These are phyloP conservation scores for Ogataea nakhonphanomensis DNA, from an alignment of 805 yeast genomes.

Conservation along the genomic window DNA sequence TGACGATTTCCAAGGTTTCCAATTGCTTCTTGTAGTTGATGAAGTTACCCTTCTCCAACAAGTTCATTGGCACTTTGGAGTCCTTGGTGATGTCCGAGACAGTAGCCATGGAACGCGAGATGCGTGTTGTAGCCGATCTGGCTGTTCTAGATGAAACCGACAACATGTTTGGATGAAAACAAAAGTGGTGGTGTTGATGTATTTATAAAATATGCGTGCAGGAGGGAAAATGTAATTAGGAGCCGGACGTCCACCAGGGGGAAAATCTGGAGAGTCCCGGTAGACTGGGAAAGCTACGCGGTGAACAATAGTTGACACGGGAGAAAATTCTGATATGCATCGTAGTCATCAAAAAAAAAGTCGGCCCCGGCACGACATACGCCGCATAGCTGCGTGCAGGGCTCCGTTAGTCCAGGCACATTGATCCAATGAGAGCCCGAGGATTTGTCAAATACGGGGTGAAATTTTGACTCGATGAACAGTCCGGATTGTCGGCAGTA, in stretches of 20 bases:
- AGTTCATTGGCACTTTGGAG: slow-evolving; percentile 47
- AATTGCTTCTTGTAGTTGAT: slow-evolving; percentile 88
- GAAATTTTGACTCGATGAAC: not conserved
- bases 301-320: slow-evolving; percentile 3
- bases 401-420: slow-evolving; percentile 11
- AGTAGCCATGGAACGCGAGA: slow-evolving; percentile 49
- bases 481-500: too few relatives aligned
- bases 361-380: slow-evolving; percentile 13
- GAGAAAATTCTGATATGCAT: slow-evolving; percentile 3
- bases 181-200: slow-evolving; percentile 9
- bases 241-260: slow-evolving; percentile 3
- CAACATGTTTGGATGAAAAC: slow-evolving; percentile 24
- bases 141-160: slow-evolving; percentile 29
- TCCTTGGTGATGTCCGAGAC: slow-evolving; percentile 48
- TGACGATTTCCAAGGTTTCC: slow-evolving; percentile 83
- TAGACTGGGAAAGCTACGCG: not conserved
- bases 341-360: slow-evolving; percentile 5
- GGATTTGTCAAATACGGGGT: slow-evolving; percentile 13
- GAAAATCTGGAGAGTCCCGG: slow-evolving; percentile 5
- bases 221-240: slow-evolving; percentile 5
- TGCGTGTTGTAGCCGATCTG: slow-evolving; percentile 25
- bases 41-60: slow-evolving; percentile 78
- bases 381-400: slow-evolving; percentile 15
- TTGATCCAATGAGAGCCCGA: slow-evolving; percentile 15
- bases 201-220: slow-evolving; percentile 10